These are phyloP conservation scores for Aspergillus sparsus DNA, from an alignment of 495 filamentous ascomycete species.

Conservation along the genomic window DNA sequence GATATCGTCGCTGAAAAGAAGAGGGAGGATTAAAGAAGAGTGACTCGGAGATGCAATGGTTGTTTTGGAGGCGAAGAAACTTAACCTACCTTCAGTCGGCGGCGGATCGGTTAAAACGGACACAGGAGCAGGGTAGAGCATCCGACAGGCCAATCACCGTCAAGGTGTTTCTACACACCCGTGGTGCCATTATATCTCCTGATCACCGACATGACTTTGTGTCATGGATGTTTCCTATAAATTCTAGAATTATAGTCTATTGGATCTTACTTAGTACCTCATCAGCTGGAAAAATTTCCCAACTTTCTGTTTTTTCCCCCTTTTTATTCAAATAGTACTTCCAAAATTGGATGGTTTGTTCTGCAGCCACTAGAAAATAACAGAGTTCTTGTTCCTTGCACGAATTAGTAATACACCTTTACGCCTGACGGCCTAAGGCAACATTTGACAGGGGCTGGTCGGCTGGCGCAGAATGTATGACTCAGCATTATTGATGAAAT, in stretches of 20 bases:
- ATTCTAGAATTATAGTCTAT: too few species aligned
- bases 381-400: too few species aligned
- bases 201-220: slow-evolving; percentile 9
- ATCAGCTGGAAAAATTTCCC: too few species aligned
- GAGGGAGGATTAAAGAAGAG: slow-evolving; percentile 22
- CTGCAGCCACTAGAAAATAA: not conserved
- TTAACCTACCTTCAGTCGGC: slow-evolving; percentile 6
- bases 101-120: slow-evolving; percentile 26
- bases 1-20: slow-evolving; percentile 17
- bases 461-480: not conserved
- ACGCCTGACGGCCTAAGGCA: slow-evolving; percentile 3
- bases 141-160: slow-evolving; percentile 42
- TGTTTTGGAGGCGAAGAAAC: slow-evolving; percentile 27
- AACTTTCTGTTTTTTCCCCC: too few species aligned
- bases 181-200: slow-evolving; percentile 39
- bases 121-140: slow-evolving; percentile 3
- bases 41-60: slow-evolving; percentile 16
- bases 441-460: not conserved
- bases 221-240: not conserved
- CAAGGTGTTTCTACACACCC: slow-evolving; percentile 44
- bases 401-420: slow-evolving; percentile 11
- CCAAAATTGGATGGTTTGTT: not conserved
- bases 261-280: too few species aligned
- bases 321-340: not conserved
- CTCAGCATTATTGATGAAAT: not conserved